Base-by-base conservation (phyloP, 1,284 basidiomycete genomes). In the Trichosporon coremiiforme region DNA sequence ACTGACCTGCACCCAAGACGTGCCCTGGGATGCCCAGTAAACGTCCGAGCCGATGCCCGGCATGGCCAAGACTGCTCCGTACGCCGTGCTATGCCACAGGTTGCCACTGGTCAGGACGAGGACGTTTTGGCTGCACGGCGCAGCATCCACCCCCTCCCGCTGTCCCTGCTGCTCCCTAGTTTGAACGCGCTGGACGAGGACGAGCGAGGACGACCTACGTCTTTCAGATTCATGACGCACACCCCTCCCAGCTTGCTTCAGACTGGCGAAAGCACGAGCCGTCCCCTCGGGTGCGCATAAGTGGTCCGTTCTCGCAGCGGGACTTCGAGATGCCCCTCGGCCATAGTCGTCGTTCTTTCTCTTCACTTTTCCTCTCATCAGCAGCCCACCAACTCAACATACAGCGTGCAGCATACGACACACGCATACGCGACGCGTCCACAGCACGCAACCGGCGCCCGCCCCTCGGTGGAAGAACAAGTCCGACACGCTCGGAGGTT, bases 171-270 rank as follows among this genome's bases (percentile, higher is more conserved):
- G 17, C 41, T 20, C 50, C 50, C 50, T 53, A 17, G 7, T 53
- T 6, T 25, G 10, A 17, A 25, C 50, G n/a, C 10, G 50, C 10
- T 7, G 50, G 50, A 53, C 50, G 50, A 53, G 50, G 50, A 35
- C 33, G 33, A 35, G 9, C 33, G 33, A 35, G 33, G 33, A 35
- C 33, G 33, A 35, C 22, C 20, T 53, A 53, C 22, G 8, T 25
- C 36, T 53, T 20, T 53, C 50, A 53, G 12, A 53, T 53, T 53
- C 50, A 53, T 53, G 50, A 53, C 50, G 50, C 50, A 53, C 50
- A 25, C 50, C 50, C 50, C 50, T 53, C 50, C 8, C 50, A 53
- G 50, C 50, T 20, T 53, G 50, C 20, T 53, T 20, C 9, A 25
- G n/a, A 22, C 50, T 53, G 22, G 50, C n/a, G 47, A 50, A 17